A percentile compares a stretch with the other conserved stretches of the same genome.
Conservation (phyloP, 306 rosid genomes). For the Fragaria iinumae region DNA sequence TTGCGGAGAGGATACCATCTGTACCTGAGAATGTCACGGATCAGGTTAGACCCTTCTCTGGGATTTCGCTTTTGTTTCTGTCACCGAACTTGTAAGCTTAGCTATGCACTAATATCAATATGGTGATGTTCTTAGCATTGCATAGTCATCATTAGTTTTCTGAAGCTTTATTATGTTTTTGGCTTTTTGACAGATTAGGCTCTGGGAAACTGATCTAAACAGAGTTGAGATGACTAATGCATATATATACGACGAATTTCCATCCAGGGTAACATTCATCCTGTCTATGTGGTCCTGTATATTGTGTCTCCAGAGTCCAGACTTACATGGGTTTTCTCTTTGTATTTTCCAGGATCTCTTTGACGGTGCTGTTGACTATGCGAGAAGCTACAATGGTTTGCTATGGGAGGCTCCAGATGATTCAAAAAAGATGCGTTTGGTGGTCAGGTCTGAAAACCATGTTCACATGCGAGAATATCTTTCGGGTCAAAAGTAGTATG, state of each 20-base stretch:
- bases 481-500: conserved; percentile 61
- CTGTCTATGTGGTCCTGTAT: not conserved
- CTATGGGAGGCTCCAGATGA: conserved; percentile 90
- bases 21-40: conserved; percentile 96
- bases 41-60: conserved; percentile 52
- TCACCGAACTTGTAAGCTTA: not conserved
- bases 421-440: conserved; percentile 74
- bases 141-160: not conserved
- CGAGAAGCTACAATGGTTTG: conserved; percentile 79
- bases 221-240: conserved; percentile 78
- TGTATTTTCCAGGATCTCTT: conserved; percentile 61
- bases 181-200: conserved; percentile 58
- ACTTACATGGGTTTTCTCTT: conserved; percentile 8
- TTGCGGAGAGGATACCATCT: conserved; percentile 77
- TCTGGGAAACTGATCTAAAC: conserved; percentile 92
- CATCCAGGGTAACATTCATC: conserved; percentile 62
- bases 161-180: not conserved
- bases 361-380: conserved; percentile 84
- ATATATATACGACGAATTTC: conserved; percentile 77
- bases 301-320: not conserved
- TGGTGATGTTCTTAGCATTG: not conserved
- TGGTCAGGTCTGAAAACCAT: conserved; percentile 74
- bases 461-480: conserved; percentile 64
- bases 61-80: not conserved
- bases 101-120: not conserved